Evolutionary conservation across 192 early-diverging fungal genomes (phyloP).

Genomic region (Physocladia obscura): DNA sequence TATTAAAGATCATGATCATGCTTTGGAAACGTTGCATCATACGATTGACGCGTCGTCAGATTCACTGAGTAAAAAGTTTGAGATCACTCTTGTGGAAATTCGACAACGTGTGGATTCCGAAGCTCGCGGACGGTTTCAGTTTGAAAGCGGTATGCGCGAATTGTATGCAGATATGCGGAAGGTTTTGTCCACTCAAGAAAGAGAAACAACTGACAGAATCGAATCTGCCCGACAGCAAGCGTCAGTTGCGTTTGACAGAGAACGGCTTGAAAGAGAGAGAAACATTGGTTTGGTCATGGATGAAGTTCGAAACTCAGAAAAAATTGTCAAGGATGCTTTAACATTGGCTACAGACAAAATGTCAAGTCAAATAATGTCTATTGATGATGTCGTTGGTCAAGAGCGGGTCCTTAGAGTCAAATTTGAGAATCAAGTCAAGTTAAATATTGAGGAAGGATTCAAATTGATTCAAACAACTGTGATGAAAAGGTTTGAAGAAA

Average conservation of each 20-base stretch:
- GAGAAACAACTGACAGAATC: conserved; percentile 31
- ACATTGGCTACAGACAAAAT: conserved; percentile 23
- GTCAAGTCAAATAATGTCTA: conserved; percentile 2
- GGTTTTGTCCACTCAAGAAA: conserved; percentile 21
- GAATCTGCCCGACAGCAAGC: conserved; percentile 26
- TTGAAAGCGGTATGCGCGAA: conserved; percentile 36
- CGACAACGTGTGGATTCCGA: conserved; percentile 34
- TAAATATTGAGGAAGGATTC: conserved; percentile 35
- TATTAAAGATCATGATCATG: conserved; percentile 40
- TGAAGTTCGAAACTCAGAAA: conserved; percentile 27
- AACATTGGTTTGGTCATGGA: conserved; percentile 7
- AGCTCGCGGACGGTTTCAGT: conserved; percentile 27
- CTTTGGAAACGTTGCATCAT: conserved; percentile 26
- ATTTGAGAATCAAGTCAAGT: conserved; percentile 26
- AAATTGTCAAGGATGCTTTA: conserved; percentile 17
- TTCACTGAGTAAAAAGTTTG: conserved; percentile 25
- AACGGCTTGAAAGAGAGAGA: conserved; percentile 36
- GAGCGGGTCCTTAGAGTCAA: conserved; percentile 25
- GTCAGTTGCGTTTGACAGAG: conserved; percentile 23
- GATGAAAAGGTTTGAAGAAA: conserved; percentile 30
- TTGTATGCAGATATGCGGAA: conserved; percentile 35
- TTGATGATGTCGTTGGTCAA: conserved; percentile 19
- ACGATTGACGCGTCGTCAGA: conserved; percentile 23
- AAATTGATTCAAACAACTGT: conserved; percentile 25
- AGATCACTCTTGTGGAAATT: conserved; percentile 29